Percentiles rank a stretch among this genome's conserved stretches.
Evolutionary conservation across 306 rosid genomes (phyloP).

Genomic region (Sindora glabra): DNA sequence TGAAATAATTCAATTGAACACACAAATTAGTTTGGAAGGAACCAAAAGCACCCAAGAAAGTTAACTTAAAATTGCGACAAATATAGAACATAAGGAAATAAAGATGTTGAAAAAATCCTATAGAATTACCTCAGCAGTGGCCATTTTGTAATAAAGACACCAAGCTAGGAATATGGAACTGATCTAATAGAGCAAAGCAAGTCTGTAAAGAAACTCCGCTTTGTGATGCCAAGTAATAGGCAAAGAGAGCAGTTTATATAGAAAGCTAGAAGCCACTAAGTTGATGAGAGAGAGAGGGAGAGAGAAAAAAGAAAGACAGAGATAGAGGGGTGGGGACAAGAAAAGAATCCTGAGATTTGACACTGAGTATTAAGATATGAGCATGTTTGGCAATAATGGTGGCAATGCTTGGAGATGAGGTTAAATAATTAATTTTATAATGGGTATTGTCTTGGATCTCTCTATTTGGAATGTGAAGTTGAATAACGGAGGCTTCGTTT

Average conservation of each 20-base stretch:
- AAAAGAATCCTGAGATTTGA: constrained; percentile 38
- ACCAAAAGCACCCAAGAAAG: too few species aligned
- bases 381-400: constrained; percentile 22
- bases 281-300: not conserved
- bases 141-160: constrained; percentile 19
- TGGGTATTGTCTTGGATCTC: not conserved
- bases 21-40: too few species aligned
- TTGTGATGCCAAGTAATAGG: not conserved
- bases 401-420: not conserved
- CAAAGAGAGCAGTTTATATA: constrained; percentile 13
- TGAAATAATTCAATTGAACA: too few species aligned
- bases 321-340: too few species aligned
- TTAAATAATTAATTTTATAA: not conserved
- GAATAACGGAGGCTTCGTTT: constrained; percentile 11
- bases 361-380: not conserved
- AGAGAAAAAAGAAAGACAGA: too few species aligned
- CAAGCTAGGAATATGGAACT: not conserved
- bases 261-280: not conserved
- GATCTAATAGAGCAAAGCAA: not conserved
- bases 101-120: too few species aligned
- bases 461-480: not conserved
- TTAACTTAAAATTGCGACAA: too few species aligned
- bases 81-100: too few species aligned
- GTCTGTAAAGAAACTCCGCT: not conserved
- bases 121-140: constrained; percentile 35